These are phyloP conservation scores for Stemphylium vesicarium DNA, from an alignment of 2,329 filamentous ascomycete species.

Conservation along the genomic window DNA sequence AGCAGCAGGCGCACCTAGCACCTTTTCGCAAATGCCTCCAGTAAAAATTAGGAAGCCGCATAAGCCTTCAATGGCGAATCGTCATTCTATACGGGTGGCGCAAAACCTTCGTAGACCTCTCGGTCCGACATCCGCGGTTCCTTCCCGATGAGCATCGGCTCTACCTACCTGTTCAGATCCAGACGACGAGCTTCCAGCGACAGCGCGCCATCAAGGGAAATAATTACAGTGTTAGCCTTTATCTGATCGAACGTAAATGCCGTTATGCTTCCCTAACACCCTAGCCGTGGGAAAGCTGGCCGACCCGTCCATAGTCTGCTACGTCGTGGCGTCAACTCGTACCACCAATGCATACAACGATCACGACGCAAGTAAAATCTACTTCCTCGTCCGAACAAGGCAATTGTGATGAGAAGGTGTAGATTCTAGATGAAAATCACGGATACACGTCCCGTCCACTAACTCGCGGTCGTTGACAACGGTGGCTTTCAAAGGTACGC, in stretches of 20 bases:
- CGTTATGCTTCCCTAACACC: no score
- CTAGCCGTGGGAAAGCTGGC: neutral
- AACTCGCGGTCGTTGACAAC: neutral
- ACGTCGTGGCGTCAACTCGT: neutral
- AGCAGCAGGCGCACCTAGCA: no score
- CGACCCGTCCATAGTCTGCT: neutral
- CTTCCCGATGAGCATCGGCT: neutral
- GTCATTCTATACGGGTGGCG: neutral
- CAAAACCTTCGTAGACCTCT: neutral
- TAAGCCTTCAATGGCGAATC: neutral
- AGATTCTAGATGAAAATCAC: constrained; percentile 13
- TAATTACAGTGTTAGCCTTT: no score
- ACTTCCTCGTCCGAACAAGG: constrained; percentile 1
- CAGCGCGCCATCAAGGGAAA: no score
- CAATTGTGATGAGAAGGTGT: constrained; percentile 4
- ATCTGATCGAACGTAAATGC: no score
- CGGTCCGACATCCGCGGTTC: neutral
- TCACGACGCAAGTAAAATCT: neutral
- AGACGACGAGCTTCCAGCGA: neutral
- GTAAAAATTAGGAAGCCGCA: no score
- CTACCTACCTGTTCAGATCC: neutral
- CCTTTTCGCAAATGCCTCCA: no score
- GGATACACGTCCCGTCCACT: constrained; percentile 16
- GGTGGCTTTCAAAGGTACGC: neutral
- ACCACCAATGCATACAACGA: neutral